Evolutionary conservation across 2,329 filamentous ascomycete genomes (phyloP).

Genomic region (Xylariaceae sp.): DNA sequence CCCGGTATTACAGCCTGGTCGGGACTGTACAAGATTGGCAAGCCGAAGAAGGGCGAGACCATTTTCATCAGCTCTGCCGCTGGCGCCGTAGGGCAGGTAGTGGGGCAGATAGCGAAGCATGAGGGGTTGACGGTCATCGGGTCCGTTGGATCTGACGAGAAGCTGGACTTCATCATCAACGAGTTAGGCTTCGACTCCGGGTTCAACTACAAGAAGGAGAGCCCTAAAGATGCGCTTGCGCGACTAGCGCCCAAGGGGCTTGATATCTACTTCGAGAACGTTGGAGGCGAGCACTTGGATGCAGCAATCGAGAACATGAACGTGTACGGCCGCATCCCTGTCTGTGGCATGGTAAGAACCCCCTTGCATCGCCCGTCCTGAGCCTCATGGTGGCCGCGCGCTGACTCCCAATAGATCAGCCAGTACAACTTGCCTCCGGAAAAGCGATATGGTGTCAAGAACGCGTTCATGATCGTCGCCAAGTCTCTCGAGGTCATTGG

Average conservation of each 20-base stretch:
- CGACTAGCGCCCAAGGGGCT: conserved; percentile 68
- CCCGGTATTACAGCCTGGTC: conserved; percentile 72
- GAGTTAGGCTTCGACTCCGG: conserved; percentile 68
- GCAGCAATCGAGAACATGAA: conserved; percentile 58
- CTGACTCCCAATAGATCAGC: conserved; percentile 51
- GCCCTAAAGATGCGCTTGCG: conserved; percentile 50
- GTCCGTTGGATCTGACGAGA: conserved; percentile 75
- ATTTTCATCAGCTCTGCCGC: conserved; percentile 74
- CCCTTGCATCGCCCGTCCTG: conserved; percentile 4
- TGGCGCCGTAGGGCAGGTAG: conserved; percentile 70
- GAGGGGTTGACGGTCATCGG: conserved; percentile 71
- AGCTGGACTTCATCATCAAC: conserved; percentile 66
- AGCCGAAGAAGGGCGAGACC: conserved; percentile 72
- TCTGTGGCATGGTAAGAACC: conserved; percentile 57
- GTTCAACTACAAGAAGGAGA: conserved; percentile 72
- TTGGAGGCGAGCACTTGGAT: conserved; percentile 70
- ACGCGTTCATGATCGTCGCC: conserved; percentile 59
- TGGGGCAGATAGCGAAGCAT: conserved; percentile 72
- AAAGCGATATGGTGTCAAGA: conserved; percentile 63
- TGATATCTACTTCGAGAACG: conserved; percentile 81
- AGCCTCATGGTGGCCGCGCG: neutral
- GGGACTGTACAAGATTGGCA: conserved; percentile 69
- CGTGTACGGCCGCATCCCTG: conserved; percentile 58
- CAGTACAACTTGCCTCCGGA: conserved; percentile 62
- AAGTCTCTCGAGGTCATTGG: conserved; percentile 73